phyloP scores from a whole-genome alignment of 805 yeast species.

The Candida chauliodis region DNA sequence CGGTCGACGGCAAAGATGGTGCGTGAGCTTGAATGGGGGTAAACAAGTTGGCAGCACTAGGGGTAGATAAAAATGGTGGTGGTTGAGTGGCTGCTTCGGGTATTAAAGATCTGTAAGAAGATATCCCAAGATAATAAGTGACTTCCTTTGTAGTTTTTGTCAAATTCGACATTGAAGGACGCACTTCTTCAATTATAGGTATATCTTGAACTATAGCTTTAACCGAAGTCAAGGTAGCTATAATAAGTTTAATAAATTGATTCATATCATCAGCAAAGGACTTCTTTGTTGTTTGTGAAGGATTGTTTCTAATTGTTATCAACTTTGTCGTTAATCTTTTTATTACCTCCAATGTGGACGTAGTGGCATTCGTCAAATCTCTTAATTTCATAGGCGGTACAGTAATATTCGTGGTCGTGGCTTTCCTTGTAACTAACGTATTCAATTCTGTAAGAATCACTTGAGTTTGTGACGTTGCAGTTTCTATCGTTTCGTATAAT shows the following conservation, averaged over 20 bases:
- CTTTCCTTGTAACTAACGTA: conserved; percentile 61
- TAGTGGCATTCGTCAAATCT: conserved; percentile 74
- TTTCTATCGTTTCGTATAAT: conserved; percentile 58
- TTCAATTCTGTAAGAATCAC: conserved; percentile 75
- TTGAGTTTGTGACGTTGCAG: conserved; percentile 66
- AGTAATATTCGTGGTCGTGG: conserved; percentile 31
- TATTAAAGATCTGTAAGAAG: conserved; percentile 30
- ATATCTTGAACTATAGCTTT: conserved; percentile 78
- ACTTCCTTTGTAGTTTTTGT: conserved; percentile 91
- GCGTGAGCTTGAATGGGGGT: conserved; percentile 29
- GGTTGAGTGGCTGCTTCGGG: conserved; percentile 16
- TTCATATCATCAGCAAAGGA: conserved; percentile 85
- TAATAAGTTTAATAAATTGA: conserved; percentile 74
- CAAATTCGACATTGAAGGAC: conserved; percentile 74
- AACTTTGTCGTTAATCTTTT: conserved; percentile 58
- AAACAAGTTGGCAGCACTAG: conserved; percentile 32
- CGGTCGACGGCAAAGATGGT: conserved; percentile 8
- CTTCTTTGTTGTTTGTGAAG: conserved; percentile 49
- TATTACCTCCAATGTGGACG: conserved; percentile 79
- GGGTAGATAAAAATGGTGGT: conserved; percentile 21
- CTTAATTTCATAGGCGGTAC: conserved; percentile 55
- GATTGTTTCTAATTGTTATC: conserved; percentile 45
- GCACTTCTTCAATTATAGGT: conserved; percentile 72
- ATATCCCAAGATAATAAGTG: conserved; percentile 71
- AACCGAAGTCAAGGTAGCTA: conserved; percentile 78